Evolutionary conservation across 225 moss, liverwort and hornwort genomes (phyloP), one percentile per base, ranked within the genome.

Genomic region (Physcomitrellopsis africana): DNA sequence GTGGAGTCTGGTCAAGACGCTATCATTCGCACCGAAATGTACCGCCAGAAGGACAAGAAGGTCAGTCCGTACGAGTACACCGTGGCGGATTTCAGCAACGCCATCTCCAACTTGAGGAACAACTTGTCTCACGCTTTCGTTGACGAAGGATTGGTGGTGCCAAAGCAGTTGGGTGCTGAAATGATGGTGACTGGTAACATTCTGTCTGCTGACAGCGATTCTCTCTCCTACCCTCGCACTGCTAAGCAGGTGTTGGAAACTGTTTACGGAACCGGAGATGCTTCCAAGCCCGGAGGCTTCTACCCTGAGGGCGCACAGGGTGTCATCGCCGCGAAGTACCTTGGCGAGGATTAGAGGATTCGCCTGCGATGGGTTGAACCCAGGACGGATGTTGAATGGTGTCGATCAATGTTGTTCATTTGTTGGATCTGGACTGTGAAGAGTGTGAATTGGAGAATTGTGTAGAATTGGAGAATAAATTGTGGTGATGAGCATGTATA

Each of bases 1-100:
- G 84, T 96, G 3, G 93, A 96, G 53, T 42, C 95, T 0, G 95
- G 92, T 1, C 93, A 93, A 69, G 93, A 96, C 10, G 93, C 92
- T 0, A 72, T 93, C 0, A 85, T 92, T 3, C 81, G 93, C 1
- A 85, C 88, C 0, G 90, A 90, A 81, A 0, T 92, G 66, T 93
- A 96, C 9, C 37, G 80, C 0, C 70, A 76, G 52, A 91, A 84
- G 68, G 64, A 86, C 22, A 1, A 0, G 53, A 58, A 29, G 0
- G 95, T 96, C 42, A 0, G n/a, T 0, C 95, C 95, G 0, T 96
- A 93, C 51, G 0, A 1, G 0, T 87, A 88, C 72, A 96, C 95
- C 0, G 86, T 93, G 0, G 81, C 86, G 0, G 80, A 92, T 3
- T 83, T 86, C 1, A 92, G 90, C 42, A 75, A 82, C 2, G 81